phyloP scores from a whole-genome alignment of 805 yeast genomes.

The Candida pini region DNA sequence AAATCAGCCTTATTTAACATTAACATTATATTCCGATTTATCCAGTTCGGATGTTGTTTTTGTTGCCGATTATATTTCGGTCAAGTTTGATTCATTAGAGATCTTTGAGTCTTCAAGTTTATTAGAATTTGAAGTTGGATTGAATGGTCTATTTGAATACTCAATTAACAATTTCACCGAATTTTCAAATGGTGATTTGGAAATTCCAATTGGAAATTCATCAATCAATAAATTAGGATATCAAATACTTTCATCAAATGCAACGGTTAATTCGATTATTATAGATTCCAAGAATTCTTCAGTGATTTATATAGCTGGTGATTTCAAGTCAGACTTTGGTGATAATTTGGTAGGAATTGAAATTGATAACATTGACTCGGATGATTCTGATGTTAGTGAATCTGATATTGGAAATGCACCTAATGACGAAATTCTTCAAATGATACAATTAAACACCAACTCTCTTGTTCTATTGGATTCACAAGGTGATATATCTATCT shows the following conservation, averaged over 20 bases:
- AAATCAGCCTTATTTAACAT: slow-evolving; percentile 30
- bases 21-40: slow-evolving; percentile 32
- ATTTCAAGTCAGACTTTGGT: slow-evolving; percentile 33
- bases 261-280: slow-evolving; percentile 33
- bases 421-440: slow-evolving; percentile 31
- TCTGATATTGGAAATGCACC: slow-evolving; percentile 32
- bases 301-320: slow-evolving; percentile 44
- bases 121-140: slow-evolving; percentile 21
- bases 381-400: slow-evolving; percentile 5
- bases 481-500: too few species aligned
- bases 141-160: slow-evolving; percentile 84
- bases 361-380: slow-evolving; percentile 13
- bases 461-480: too few species aligned
- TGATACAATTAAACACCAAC: slow-evolving; percentile 25
- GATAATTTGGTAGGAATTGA: slow-evolving; percentile 32
- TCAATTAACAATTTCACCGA: slow-evolving; percentile 59
- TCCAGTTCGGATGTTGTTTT: slow-evolving; percentile 37
- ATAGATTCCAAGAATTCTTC: slow-evolving; percentile 25
- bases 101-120: background rate
- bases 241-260: slow-evolving; percentile 30
- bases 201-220: slow-evolving; percentile 40
- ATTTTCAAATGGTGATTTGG: slow-evolving; percentile 13
- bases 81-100: slow-evolving; percentile 7
- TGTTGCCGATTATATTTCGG: slow-evolving; percentile 43
- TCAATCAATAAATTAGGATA: slow-evolving; percentile 37